Percentiles rank a stretch among this genome's conserved stretches.
Evolutionary conservation across 176 grass and related monocot genomes (phyloP).

Genomic region (Eleusine coracana): DNA sequence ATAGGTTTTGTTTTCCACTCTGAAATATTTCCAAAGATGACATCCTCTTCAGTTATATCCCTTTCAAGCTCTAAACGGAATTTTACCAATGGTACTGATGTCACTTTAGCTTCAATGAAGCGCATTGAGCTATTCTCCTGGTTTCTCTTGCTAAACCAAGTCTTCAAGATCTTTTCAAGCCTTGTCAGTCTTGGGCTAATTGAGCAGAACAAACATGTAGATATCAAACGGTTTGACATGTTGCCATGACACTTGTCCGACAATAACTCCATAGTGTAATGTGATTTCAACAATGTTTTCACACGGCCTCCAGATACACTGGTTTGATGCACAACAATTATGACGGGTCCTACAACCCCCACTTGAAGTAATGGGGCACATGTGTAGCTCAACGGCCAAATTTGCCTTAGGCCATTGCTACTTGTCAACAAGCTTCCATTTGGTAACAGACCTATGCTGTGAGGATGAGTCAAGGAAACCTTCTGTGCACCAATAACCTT

Average conservation of each 20-base stretch:
- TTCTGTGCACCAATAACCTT: slow-evolving; percentile 73
- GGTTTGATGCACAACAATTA: slow-evolving; percentile 51
- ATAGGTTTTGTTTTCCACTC: slow-evolving; percentile 80
- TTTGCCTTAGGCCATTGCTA: slow-evolving; percentile 37
- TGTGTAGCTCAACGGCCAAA: slow-evolving; percentile 57
- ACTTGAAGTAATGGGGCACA: slow-evolving; percentile 69
- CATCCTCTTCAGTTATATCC: slow-evolving; percentile 59
- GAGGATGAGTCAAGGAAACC: slow-evolving; percentile 66
- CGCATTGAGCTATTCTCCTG: slow-evolving; percentile 47
- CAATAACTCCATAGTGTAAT: slow-evolving; percentile 63
- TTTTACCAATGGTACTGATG: slow-evolving; percentile 56
- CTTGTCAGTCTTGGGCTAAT: slow-evolving; percentile 63
- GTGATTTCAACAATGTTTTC: slow-evolving; percentile 47
- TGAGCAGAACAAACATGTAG: slow-evolving; percentile 68
- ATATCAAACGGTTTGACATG: slow-evolving; percentile 46
- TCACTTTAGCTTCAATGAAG: slow-evolving; percentile 72
- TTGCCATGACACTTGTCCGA: slow-evolving; percentile 52
- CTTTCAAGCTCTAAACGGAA: slow-evolving; percentile 76
- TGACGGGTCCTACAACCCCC: slow-evolving; percentile 57
- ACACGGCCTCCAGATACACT: slow-evolving; percentile 37
- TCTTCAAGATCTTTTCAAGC: slow-evolving; percentile 60
- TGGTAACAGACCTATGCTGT: slow-evolving; percentile 78
- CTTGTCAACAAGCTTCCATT: slow-evolving; percentile 69
- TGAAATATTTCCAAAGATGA: slow-evolving; percentile 50
- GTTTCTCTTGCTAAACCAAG: slow-evolving; percentile 49